These are phyloP conservation scores for Vicia sativa DNA, from an alignment of 306 rosid genomes.

Conservation along the genomic window DNA sequence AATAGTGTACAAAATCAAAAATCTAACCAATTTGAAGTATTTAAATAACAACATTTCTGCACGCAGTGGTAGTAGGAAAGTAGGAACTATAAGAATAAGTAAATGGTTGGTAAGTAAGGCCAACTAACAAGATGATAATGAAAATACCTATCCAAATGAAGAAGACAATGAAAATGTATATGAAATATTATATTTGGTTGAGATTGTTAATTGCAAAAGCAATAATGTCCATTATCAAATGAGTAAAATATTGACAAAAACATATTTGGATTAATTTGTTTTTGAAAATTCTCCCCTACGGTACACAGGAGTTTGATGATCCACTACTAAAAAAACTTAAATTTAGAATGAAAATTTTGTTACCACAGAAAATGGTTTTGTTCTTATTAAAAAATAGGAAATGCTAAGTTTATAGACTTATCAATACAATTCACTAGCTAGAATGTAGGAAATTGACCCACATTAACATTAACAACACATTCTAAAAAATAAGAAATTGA, in stretches of 20 bases:
- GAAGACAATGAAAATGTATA: not conserved
- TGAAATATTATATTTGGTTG: slow-evolving; percentile 14
- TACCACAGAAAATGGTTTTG: too few species aligned
- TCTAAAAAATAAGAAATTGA: too few species aligned
- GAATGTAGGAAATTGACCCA: too few species aligned
- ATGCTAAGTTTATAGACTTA: too few species aligned
- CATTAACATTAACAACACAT: too few species aligned
- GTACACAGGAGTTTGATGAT: too few species aligned
- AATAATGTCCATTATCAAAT: slow-evolving; percentile 12
- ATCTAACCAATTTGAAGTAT: not conserved
- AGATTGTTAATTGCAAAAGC: slow-evolving; percentile 6
- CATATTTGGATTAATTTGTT: not conserved
- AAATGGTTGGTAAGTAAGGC: not conserved
- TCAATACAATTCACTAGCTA: too few species aligned
- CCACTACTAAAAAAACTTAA: too few species aligned
- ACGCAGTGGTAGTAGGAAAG: not conserved
- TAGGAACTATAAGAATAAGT: not conserved
- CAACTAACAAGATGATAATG: slow-evolving; percentile 5
- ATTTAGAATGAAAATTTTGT: too few species aligned
- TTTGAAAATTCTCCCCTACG: too few species aligned
- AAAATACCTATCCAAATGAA: not conserved
- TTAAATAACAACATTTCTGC: not conserved
- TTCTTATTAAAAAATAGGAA: too few species aligned
- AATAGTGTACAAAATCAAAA: too few species aligned
- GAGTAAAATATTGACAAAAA: not conserved